Base-by-base conservation (phyloP, 441 rosid species). In the Pelargonium exstipulatum region DNA sequence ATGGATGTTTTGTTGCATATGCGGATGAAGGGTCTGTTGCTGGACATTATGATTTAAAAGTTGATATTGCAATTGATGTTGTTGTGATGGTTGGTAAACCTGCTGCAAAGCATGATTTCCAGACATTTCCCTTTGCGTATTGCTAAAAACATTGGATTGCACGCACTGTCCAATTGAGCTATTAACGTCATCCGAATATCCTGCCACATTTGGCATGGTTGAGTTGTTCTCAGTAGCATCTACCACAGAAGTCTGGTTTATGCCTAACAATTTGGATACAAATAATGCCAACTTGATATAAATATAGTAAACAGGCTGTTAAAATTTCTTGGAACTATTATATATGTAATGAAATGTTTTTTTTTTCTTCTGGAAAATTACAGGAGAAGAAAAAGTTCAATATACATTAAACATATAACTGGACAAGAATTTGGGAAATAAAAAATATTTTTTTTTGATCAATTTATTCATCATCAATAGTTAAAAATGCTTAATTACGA, bases 1-100 rank as follows among this genome's bases (percentile, higher is more conserved):
- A 49, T 49, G 57, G 17, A 49, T 14, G 57, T 49, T 49, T 17
- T 49, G 57, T 49, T 49, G 57, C 6, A 49, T n/a, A 49, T 49
- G 57, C 1, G 57, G 57, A n/a, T 20, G 57, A 3, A 13, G 0
- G 57, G 1, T 49, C 57, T 5, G 14, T 17, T 45, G 49, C 49
- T 29, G 35, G 35, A 49, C 57, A 49, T 49, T 49, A 49, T 49
- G 57, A n/a, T 49, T 49, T 49, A 49, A 14, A 49, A 49, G 57
- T 17, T 49, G 57, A 49, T 49, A 49, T 7, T 49, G 57, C 57
- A 49, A 49, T 49, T 49, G 57, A 5, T 49, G 57, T 7, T 49
- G 57, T n/a, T 49, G 57, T 0, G 57, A 49, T 3, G 57, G 57
- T 17, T 49, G 57, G 57, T 49, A 49, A 14, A 49, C 16, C 18